A percentile compares a stretch with the other conserved stretches of the same genome.
phyloP scores from a whole-genome alignment of 306 rosid species.

The Quercus ilex region DNA sequence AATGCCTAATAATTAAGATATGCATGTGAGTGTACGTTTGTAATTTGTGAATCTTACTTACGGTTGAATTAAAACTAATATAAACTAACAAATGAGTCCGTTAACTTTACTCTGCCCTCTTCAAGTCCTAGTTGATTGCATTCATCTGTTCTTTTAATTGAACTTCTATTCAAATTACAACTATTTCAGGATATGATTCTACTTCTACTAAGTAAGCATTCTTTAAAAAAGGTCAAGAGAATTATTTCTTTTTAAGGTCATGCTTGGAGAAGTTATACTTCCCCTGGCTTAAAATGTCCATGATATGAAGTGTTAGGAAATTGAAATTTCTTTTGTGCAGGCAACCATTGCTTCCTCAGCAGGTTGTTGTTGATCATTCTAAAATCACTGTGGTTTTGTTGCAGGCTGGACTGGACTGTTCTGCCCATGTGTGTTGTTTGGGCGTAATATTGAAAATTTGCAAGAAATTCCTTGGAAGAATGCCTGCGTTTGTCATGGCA shows the following conservation, averaged over 20 bases:
- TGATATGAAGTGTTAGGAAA: neutral
- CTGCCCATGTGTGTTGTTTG: slow-evolving; percentile 73
- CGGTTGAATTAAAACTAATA: neutral
- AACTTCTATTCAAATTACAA: neutral
- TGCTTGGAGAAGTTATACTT: neutral
- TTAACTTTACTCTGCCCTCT: neutral
- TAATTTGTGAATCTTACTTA: neutral
- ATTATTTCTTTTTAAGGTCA: neutral
- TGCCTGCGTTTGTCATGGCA: slow-evolving; percentile 66
- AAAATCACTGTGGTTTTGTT: slow-evolving; percentile 2
- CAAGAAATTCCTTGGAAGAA: slow-evolving; percentile 54
- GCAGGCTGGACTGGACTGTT: slow-evolving; percentile 68
- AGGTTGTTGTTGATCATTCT: slow-evolving; percentile 2
- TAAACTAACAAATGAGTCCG: neutral
- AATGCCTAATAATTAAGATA: neutral
- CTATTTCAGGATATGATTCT: neutral
- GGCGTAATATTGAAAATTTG: slow-evolving; percentile 58
- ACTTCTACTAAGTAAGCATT: neutral
- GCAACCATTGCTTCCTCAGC: neutral
- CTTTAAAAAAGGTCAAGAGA: neutral
- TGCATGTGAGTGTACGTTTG: neutral
- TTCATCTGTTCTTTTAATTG: neutral
- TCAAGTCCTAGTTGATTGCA: neutral
- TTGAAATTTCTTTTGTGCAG: neutral
- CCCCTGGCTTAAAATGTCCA: neutral